Conservation (phyloP, 345 rosid genomes). For the Clarkia xantiana region DNA sequence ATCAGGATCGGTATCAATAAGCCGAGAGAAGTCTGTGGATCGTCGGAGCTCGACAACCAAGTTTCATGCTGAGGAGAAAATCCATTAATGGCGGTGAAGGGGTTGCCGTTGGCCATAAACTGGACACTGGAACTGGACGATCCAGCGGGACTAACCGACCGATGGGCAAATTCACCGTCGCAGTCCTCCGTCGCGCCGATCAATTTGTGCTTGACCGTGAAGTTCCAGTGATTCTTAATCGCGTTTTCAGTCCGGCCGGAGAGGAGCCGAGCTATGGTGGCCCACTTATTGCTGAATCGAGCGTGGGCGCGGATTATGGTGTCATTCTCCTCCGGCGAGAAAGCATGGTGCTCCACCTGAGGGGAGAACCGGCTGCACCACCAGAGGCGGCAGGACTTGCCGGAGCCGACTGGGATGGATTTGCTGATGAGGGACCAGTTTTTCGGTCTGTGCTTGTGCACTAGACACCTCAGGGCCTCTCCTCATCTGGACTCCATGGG, state of each 20-base stretch:
- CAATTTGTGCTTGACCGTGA: constrained; percentile 69
- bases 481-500: constrained; percentile 96
- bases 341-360: constrained; percentile 78
- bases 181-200: constrained; percentile 16
- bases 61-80: neutral
- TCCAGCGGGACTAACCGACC: neutral
- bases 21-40: neutral
- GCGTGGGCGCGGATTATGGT: constrained; percentile 71
- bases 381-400: too few species aligned
- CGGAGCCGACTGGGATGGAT: constrained; percentile 85
- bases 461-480: constrained; percentile 59
- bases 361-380: constrained; percentile 93
- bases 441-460: constrained; percentile 63
- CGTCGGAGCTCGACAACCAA: neutral
- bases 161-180: constrained; percentile 37
- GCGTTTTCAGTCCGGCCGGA: constrained; percentile 91
- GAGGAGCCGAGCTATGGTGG: constrained; percentile 81
- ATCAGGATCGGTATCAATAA: neutral
- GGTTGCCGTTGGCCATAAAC: neutral
- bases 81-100: neutral
- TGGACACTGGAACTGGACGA: neutral
- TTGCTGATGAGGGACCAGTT: constrained; percentile 93
- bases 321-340: constrained; percentile 59
- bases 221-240: constrained; percentile 94
- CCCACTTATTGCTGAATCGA: too few species aligned